Base-by-base conservation (phyloP, 2,329 filamentous ascomycete genomes). In the Arthrinium phaeospermum region DNA sequence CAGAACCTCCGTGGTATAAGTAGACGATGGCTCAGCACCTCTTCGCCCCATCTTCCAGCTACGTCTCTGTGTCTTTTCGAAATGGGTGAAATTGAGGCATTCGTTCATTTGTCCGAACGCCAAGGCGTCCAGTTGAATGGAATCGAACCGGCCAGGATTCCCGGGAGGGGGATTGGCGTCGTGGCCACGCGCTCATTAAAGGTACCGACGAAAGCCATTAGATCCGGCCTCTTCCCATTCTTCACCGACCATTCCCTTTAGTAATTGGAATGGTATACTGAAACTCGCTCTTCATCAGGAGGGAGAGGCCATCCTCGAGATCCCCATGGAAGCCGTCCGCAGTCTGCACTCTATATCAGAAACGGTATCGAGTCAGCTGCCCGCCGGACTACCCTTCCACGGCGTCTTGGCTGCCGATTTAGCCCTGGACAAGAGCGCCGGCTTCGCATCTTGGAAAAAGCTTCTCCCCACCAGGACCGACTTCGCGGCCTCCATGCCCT, bases 401-500 rank as follows among this genome's bases (percentile, higher is more conserved):
- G 64, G 70, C 30, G n/a, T 72, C 13, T 45, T 73, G 27, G 70
- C 72, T 27, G 67, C 70, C 24, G 51, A 72, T 47, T 51, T 73
- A 6, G 57, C 70, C 19, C 71, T 70, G 10, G 51, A 71, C 16
- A 44, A 47, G 13, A 49, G 27, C 4, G 19, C 51, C 44, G 14
- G 1, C 34, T 45, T 67, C 16, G 41, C 41, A 6, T 45, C 53
- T 19, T 72, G 70, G 70, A 67, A 41, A 4, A 53, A 41, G 44
- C 68, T 70, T 6, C 45, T 72, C 8, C 71, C 71, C 24, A 27
- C 41, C 6, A 34, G 24, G 6, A 10, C 30, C 1, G 67, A 70
- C n/a, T 67, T 72, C 2, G 74, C 75, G 57, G 30, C n/a, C 22
- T 64, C 49, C 37, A 37, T 69, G 47, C 71, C 71, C 8, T 37